Percentiles rank a stretch among this genome's conserved stretches.
Evolutionary conservation across 805 yeast genomes (phyloP).

Genomic region (Wickerhamomyces bovis): DNA sequence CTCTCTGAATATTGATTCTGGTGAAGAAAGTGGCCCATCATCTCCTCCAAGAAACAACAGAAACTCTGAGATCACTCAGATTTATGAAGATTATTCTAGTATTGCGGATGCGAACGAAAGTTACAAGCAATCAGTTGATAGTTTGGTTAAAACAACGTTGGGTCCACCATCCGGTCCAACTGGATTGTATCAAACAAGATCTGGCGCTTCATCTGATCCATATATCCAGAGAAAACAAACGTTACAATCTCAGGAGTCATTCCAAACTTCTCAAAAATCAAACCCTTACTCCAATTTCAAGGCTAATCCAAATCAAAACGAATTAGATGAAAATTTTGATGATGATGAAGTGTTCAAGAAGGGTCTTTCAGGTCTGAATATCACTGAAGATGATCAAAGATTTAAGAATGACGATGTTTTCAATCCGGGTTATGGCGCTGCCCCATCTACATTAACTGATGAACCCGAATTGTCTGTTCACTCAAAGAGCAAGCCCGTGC

Average conservation of each 20-base stretch:
- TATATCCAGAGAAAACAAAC: neutral
- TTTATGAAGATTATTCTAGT: conserved; percentile 27
- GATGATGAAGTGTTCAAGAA: conserved; percentile 23
- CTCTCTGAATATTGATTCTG: conserved; percentile 13
- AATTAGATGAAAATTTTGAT: conserved; percentile 23
- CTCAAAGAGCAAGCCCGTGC: conserved; percentile 12
- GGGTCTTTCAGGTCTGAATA: conserved; percentile 18
- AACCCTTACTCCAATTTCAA: conserved; percentile 4
- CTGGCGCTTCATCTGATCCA: conserved; percentile 1
- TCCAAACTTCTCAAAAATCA: neutral
- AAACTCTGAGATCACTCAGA: conserved; percentile 26
- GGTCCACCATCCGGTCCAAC: neutral
- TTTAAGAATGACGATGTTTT: conserved; percentile 16
- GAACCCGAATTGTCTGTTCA: conserved; percentile 12
- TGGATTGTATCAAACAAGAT: neutral
- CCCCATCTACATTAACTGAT: conserved; percentile 3
- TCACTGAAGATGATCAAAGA: conserved; percentile 1
- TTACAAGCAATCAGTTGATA: neutral
- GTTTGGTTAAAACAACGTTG: neutral
- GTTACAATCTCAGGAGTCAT: conserved; percentile 1
- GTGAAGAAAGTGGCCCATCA: conserved; percentile 7
- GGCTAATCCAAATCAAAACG: conserved; percentile 1
- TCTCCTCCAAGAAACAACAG: conserved; percentile 18
- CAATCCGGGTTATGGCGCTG: conserved; percentile 24
- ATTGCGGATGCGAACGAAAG: conserved; percentile 14